phyloP scores from a whole-genome alignment of 305 asterid species.

The Plantago lanceolata region DNA sequence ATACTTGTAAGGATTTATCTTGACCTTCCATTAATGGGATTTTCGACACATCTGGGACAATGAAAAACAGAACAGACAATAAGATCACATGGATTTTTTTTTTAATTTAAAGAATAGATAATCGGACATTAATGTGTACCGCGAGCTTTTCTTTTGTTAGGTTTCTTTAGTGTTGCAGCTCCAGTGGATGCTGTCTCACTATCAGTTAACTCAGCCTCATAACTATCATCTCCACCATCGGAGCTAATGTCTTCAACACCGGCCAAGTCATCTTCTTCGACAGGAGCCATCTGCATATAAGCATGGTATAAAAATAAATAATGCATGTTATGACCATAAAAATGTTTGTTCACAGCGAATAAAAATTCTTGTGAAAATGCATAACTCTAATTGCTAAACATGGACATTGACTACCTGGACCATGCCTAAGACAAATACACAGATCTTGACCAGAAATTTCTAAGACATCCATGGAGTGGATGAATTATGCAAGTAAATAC shows the following conservation, averaged over 20 bases:
- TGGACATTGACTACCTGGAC: not conserved
- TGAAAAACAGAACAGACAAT: conserved; percentile 21
- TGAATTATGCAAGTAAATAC: not conserved
- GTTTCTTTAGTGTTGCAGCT: conserved; percentile 53
- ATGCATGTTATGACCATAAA: not conserved
- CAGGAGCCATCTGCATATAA: conserved; percentile 78
- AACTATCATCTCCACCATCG: conserved; percentile 68
- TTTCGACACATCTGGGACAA: conserved; percentile 58
- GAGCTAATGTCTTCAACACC: conserved; percentile 95
- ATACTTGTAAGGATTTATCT: conserved; percentile 78
- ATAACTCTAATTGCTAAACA: not conserved
- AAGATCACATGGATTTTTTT: conserved; percentile 18
- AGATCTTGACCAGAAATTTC: too few species aligned
- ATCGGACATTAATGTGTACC: conserved; percentile 47
- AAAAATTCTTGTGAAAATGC: not conserved
- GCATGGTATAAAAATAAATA: conserved; percentile 4
- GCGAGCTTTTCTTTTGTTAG: conserved; percentile 64
- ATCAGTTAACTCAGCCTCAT: conserved; percentile 85
- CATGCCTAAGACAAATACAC: not conserved
- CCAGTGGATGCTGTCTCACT: conserved; percentile 69
- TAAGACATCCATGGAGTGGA: not conserved
- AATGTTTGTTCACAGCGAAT: not conserved
- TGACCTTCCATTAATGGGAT: conserved; percentile 97
- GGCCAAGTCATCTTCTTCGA: conserved; percentile 96
- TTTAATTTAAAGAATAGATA: conserved; percentile 14